phyloP scores from a whole-genome alignment of 768 basidiomycete species.

The Scleroderma citrinum region DNA sequence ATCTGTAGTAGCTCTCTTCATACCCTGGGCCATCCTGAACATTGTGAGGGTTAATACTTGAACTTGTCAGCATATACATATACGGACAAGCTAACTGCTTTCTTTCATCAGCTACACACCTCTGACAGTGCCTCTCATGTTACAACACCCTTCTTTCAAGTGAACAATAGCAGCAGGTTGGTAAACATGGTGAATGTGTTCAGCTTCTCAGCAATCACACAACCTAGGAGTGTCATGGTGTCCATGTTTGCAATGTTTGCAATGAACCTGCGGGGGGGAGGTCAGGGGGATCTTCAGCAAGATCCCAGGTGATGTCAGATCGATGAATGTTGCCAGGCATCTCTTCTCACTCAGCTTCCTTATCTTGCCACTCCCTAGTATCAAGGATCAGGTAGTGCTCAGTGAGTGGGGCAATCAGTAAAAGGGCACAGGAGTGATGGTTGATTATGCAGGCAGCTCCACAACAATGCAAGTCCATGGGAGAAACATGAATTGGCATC shows the following conservation, averaged over 20 bases:
- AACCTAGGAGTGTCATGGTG: conserved; percentile 22
- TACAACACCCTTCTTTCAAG: not conserved
- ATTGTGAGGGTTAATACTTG: no score
- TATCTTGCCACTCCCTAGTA: conserved; percentile 65
- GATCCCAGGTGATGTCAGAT: conserved; percentile 64
- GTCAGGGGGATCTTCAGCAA: conserved; percentile 47
- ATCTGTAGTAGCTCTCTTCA: no score
- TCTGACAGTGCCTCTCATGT: not conserved
- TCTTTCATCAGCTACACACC: not conserved
- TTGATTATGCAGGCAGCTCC: conserved; percentile 71
- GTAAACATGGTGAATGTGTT: not conserved
- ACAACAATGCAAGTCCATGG: conserved; percentile 61
- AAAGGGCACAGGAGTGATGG: conserved; percentile 49
- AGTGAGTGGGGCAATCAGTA: conserved; percentile 43
- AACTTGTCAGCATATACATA: conserved; percentile 4
- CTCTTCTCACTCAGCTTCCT: conserved; percentile 43
- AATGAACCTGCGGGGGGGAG: conserved; percentile 26
- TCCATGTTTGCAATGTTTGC: conserved; percentile 24
- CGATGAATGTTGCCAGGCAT: conserved; percentile 37
- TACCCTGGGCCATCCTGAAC: conserved; percentile 37
- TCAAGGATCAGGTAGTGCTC: conserved; percentile 59
- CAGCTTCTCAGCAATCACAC: conserved; percentile 12
- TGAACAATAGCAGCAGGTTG: not conserved
- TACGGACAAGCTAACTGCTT: conserved; percentile 21
- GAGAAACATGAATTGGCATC: conserved; percentile 4